A percentile compares a stretch with the other conserved stretches of the same genome.
Evolutionary conservation across 2,329 filamentous ascomycete genomes (phyloP).

Genomic region (Rhynchosporium secalis): DNA sequence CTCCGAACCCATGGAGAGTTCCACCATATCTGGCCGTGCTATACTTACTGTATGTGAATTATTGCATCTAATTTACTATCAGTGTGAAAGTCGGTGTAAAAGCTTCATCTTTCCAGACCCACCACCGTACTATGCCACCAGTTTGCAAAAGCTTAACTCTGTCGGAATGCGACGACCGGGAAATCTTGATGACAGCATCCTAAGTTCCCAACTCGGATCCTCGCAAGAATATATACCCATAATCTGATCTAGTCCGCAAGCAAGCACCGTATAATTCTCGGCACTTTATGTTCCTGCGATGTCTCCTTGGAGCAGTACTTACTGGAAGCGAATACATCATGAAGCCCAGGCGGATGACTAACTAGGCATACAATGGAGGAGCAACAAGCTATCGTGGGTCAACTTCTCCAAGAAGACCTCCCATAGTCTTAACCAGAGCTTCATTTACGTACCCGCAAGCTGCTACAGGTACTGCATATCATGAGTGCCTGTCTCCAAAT

Average conservation of each 20-base stretch:
- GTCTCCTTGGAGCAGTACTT: slow-evolving; percentile 55
- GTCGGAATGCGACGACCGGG: too few species aligned
- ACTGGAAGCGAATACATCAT: slow-evolving; percentile 53
- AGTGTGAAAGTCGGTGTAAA: too few species aligned
- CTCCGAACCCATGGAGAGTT: slow-evolving; percentile 58
- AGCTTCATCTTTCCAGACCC: too few species aligned
- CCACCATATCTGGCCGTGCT: slow-evolving; percentile 49
- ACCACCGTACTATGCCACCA: too few species aligned
- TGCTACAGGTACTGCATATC: too few species aligned
- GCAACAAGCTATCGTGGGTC: slow-evolving; percentile 49
- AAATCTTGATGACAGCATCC: too few species aligned
- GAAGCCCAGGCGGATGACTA: slow-evolving; percentile 56
- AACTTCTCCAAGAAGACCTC: slow-evolving; percentile 48
- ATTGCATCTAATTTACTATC: slow-evolving; percentile 46
- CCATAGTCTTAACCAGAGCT: slow-evolving; percentile 51
- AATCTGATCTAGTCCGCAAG: slow-evolving; percentile 57
- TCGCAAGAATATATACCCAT: too few species aligned
- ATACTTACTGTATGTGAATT: slow-evolving; percentile 48
- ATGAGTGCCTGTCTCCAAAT: too few species aligned
- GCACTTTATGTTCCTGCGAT: slow-evolving; percentile 52
- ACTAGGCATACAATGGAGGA: slow-evolving; percentile 54
- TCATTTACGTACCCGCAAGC: slow-evolving; percentile 42
- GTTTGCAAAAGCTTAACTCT: too few species aligned
- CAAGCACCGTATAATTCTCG: slow-evolving; percentile 55
- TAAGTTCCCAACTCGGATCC: too few species aligned